phyloP scores from a whole-genome alignment of 83 land plant species.

The Picea mariana region DNA sequence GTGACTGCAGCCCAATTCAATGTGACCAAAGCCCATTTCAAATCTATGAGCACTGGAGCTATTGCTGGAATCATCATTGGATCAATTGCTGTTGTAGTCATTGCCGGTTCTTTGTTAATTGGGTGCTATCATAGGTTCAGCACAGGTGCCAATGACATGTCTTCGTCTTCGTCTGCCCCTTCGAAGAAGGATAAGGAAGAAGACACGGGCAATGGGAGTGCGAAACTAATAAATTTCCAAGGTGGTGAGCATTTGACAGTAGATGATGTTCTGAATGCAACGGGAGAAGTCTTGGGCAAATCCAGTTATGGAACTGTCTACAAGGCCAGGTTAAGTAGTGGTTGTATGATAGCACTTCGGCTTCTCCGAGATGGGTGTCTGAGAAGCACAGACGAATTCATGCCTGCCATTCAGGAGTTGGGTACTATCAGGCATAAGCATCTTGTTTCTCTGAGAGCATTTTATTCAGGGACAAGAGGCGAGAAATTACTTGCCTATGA shows the following conservation, averaged over 20 bases:
- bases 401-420: constrained; percentile 29
- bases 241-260: constrained; percentile 40
- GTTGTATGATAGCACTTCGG: constrained; percentile 34
- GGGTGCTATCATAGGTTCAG: constrained; percentile 42
- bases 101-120: constrained; percentile 52
- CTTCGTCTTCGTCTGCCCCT: constrained; percentile 18
- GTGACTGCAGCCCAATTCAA: constrained; percentile 1
- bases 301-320: constrained; percentile 40
- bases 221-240: constrained; percentile 35
- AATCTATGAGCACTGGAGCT: constrained; percentile 49
- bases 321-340: constrained; percentile 34
- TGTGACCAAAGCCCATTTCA: constrained; percentile 1
- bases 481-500: constrained; percentile 42
- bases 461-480: constrained; percentile 33
- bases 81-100: constrained; percentile 56
- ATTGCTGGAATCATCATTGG: constrained; percentile 76
- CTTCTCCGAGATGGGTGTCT: constrained; percentile 40
- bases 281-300: constrained; percentile 45
- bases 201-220: constrained; percentile 23
- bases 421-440: constrained; percentile 31
- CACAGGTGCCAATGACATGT: constrained; percentile 32
- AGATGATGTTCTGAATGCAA: constrained; percentile 44
- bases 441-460: constrained; percentile 35
- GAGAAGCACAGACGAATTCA: constrained; percentile 24
- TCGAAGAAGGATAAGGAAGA: constrained; percentile 14